Percentiles rank a stretch among this genome's conserved stretches.
Evolutionary conservation across 176 grass and related monocot species (phyloP).

Genomic region (Phragmites australis): DNA sequence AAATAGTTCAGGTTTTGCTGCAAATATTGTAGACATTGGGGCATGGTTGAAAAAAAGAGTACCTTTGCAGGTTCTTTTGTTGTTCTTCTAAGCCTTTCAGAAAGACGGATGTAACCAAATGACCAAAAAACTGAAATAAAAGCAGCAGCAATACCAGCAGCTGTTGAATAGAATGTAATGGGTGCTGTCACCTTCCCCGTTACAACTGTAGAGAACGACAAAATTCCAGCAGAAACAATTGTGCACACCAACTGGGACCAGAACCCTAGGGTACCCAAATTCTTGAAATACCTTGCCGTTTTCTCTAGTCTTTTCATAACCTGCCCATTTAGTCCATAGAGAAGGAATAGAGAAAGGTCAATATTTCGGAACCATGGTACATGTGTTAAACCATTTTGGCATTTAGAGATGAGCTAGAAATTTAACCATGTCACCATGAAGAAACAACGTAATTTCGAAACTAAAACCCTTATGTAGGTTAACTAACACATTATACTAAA

Average conservation of each 20-base stretch:
- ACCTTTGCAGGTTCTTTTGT: conserved; percentile 92
- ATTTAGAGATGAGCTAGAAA: not conserved
- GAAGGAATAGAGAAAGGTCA: not conserved
- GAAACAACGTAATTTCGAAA: not conserved
- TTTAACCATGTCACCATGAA: not conserved
- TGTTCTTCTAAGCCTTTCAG: conserved; percentile 78
- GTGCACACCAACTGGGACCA: conserved; percentile 91
- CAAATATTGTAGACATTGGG: not conserved
- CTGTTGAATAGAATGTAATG: conserved; percentile 85
- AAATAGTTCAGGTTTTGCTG: not conserved
- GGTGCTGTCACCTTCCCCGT: conserved; percentile 74
- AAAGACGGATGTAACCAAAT: conserved; percentile 89
- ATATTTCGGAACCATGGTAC: not conserved
- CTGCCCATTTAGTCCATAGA: conserved; percentile 43
- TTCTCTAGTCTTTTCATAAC: conserved; percentile 85
- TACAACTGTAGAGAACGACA: conserved; percentile 84
- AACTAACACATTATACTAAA: not conserved
- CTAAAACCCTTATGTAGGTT: not conserved
- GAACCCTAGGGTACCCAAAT: conserved; percentile 80
- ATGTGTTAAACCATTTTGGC: not conserved
- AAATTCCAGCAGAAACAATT: conserved; percentile 79
- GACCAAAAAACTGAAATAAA: conserved; percentile 99
- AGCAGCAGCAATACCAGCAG: conserved; percentile 69
- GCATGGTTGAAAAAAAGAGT: not conserved
- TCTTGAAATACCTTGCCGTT: conserved; percentile 91